These are phyloP conservation scores for Pigoraptor vietnamica DNA, from an alignment of 78 protist species.

Conservation along the genomic window DNA sequence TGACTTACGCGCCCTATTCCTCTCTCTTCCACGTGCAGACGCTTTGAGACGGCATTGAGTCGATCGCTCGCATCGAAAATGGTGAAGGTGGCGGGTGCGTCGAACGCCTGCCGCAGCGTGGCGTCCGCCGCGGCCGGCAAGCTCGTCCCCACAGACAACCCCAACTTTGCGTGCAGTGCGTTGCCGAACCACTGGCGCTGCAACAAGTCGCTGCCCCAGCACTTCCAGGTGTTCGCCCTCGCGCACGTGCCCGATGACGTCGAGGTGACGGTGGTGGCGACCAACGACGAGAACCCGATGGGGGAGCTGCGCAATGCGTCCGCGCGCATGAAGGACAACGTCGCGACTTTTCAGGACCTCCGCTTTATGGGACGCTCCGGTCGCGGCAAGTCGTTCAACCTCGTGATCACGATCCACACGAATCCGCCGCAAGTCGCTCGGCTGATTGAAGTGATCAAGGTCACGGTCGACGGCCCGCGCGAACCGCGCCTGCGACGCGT, in stretches of 20 bases:
- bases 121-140: too few relatives aligned
- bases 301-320: background rate
- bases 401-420: background rate
- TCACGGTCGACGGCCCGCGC: slow-evolving; percentile 25
- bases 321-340: background rate
- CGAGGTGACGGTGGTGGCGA: slow-evolving; percentile 5
- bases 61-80: too few relatives aligned
- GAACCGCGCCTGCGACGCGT: background rate
- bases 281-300: background rate
- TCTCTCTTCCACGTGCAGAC: too few relatives aligned
- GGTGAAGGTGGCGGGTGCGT: too few relatives aligned
- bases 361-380: slow-evolving; percentile 19
- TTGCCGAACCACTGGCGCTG: slow-evolving; percentile 23
- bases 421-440: background rate
- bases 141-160: too few relatives aligned
- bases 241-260: slow-evolving; percentile 5
- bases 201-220: slow-evolving; percentile 17
- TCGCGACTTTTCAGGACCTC: background rate
- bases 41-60: too few relatives aligned
- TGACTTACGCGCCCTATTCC: too few relatives aligned
- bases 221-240: background rate
- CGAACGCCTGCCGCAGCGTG: too few relatives aligned
- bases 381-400: slow-evolving; percentile 1
- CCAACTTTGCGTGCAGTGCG: too few relatives aligned
- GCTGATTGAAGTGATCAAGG: background rate